Conservation (phyloP, 2,329 filamentous ascomycete species). For the Xylaria sp. region DNA sequence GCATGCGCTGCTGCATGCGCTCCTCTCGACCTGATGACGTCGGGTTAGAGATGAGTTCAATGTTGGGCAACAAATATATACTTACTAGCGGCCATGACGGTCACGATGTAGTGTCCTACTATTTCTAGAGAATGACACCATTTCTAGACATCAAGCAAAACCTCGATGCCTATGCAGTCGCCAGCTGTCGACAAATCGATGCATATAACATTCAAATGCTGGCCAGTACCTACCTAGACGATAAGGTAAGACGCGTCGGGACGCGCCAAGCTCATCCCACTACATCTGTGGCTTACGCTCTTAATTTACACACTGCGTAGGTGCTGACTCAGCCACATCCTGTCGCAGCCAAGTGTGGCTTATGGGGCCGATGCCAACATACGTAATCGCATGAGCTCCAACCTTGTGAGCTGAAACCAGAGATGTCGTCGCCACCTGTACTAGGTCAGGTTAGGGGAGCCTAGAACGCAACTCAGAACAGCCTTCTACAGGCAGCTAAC, state of each 20-base stretch:
- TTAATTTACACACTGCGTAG: neutral
- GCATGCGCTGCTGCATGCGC: slow-evolving; percentile 72
- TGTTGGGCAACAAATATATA: neutral
- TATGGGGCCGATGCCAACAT: neutral
- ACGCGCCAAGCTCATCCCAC: slow-evolving; percentile 34
- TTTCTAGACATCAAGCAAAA: slow-evolving; percentile 6
- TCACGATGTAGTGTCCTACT: neutral
- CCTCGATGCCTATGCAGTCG: neutral
- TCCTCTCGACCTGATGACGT: slow-evolving; percentile 64
- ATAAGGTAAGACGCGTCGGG: slow-evolving; percentile 28
- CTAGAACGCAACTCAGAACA: slow-evolving; percentile 7
- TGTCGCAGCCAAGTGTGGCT: neutral
- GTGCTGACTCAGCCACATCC: neutral
- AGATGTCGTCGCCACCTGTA: slow-evolving; percentile 5
- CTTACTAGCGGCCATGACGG: slow-evolving; percentile 52
- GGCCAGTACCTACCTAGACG: neutral
- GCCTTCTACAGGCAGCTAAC: slow-evolving; percentile 14
- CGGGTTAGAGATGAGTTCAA: slow-evolving; percentile 28
- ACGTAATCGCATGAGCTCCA: slow-evolving; percentile 33
- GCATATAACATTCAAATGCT: slow-evolving; percentile 6
- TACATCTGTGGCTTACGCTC: slow-evolving; percentile 27
- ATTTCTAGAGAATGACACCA: slow-evolving; percentile 9
- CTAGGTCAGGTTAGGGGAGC: neutral
- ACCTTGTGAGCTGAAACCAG: slow-evolving; percentile 26
- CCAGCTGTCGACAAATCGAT: neutral